Evolutionary conservation across 371 early-diverging fungal genomes (phyloP).

Genomic region (Mortierella sp.): DNA sequence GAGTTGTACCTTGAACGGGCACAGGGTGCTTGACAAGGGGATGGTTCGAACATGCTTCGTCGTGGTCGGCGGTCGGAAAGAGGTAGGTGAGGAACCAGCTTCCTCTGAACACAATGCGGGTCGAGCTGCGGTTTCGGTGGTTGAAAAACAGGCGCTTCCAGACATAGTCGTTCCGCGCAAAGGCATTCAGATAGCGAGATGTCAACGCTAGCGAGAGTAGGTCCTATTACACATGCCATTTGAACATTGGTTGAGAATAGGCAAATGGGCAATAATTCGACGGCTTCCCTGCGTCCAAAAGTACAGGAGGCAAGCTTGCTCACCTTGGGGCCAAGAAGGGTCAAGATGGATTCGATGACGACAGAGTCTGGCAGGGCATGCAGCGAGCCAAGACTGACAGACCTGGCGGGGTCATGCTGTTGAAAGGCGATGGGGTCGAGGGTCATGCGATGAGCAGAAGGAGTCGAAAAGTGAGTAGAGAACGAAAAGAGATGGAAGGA

Average conservation of each 20-base stretch:
- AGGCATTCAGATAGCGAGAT: constrained; percentile 48
- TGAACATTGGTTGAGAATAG: too few species aligned
- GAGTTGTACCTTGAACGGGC: constrained; percentile 27
- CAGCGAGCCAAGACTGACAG: constrained; percentile 22
- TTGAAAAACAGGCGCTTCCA: constrained; percentile 51
- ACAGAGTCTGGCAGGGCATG: constrained; percentile 21
- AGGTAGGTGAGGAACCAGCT: constrained; percentile 57
- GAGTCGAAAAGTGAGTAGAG: neutral
- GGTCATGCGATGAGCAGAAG: neutral
- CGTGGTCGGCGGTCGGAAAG: constrained; percentile 39
- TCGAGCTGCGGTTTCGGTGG: constrained; percentile 19
- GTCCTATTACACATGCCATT: constrained; percentile 22
- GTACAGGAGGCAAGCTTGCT: neutral
- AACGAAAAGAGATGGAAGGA: constrained; percentile 9
- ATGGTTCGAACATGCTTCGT: constrained; percentile 33
- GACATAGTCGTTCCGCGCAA: constrained; percentile 51
- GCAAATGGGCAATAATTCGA: too few species aligned
- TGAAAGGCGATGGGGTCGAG: neutral
- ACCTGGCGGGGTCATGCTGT: constrained; percentile 13
- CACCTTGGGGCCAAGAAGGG: constrained; percentile 27
- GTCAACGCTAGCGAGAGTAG: constrained; percentile 18
- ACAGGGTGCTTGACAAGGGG: constrained; percentile 34
- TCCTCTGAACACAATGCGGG: constrained; percentile 45
- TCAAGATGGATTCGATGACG: constrained; percentile 24
- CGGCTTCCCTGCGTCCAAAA: too few species aligned